Conservation (phyloP, 192 early-diverging fungal species). For the Coemansia guatemalensis region DNA sequence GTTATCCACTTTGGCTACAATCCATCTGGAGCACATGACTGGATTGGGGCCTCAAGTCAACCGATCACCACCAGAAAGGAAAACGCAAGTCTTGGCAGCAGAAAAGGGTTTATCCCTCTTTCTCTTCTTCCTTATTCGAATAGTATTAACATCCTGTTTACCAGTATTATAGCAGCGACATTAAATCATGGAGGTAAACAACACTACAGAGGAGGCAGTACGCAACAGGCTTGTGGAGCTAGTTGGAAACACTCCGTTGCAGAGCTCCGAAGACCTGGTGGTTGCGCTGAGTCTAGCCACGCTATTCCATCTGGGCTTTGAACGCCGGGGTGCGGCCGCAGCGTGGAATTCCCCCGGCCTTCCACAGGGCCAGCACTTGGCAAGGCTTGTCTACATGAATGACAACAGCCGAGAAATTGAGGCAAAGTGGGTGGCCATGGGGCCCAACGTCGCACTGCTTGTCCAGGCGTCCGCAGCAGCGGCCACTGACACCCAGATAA, state of each 20-base stretch:
- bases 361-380: conserved; percentile 13
- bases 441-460: conserved; percentile 23
- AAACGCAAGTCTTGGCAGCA: no score
- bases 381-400: conserved; percentile 5
- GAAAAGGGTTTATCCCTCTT: no score
- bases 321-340: conserved; percentile 3
- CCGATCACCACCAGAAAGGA: no score
- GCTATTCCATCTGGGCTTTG: conserved; percentile 21
- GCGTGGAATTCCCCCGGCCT: conserved; percentile 28
- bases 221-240: conserved; percentile 9
- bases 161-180: no score
- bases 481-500: not conserved
- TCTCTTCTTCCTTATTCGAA: no score
- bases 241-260: conserved; percentile 16
- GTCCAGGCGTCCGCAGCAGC: conserved; percentile 3
- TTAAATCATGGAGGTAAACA: conserved; percentile 1
- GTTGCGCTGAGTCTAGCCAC: conserved; percentile 39
- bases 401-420: conserved; percentile 11
- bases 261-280: conserved; percentile 28
- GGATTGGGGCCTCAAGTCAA: no score
- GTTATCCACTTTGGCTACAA: no score
- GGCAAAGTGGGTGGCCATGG: conserved; percentile 29
- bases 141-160: no score
- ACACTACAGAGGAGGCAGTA: conserved; percentile 3
- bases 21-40: no score